Evolutionary conservation across 306 rosid species (phyloP), one percentile per base, ranked within the genome.

Genomic region (Dalbergia cochinchinensis): DNA sequence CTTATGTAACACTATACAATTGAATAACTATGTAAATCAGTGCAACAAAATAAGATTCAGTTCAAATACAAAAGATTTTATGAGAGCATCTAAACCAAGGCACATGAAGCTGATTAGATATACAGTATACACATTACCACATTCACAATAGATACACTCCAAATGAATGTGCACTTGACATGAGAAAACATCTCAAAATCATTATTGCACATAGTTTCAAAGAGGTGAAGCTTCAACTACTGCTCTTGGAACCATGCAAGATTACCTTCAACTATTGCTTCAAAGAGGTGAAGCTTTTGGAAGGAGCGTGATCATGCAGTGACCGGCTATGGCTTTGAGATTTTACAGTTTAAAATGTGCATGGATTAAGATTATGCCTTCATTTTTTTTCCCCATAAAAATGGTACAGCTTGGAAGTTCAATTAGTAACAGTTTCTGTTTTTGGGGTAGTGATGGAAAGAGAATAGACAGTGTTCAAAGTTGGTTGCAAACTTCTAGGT

Each of bases 401-500:
- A 26, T 26, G 2, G 1, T 26, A 26, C 39, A 55, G 42, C 70
- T 31, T 50, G 26, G 78, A 77, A 71, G 66, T 76, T 60, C 78
- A 76, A 71, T 66, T 58, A 63, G 69, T 37, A 69, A 54, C 44
- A 77, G 66, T 39, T 76, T 47, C 44, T 6, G 72, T 11, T 68
- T 22, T 60, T 9, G 60, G 26, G n/a, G 64, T 4, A 67, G 73
- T 70, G 73, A 71, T 70, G 66, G 33, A 75, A 84, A 78, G 71
- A 83, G 82, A 81, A 58, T 8, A 77, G 65, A 81, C 82, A 60
- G 54, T 73, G 78, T 85, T 62, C 78, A 55, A 73, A 79, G 81
- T 77, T 39, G 7, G 83, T 73, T 78, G 69, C 90, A 76, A 65
- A 75, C 2, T 68, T 74, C 69, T 71, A 66, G 87, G 86, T 77